A percentile compares a stretch with the other conserved stretches of the same genome.
Conservation (phyloP, 805 yeast species). For the Cyberlindnera mrakii region DNA sequence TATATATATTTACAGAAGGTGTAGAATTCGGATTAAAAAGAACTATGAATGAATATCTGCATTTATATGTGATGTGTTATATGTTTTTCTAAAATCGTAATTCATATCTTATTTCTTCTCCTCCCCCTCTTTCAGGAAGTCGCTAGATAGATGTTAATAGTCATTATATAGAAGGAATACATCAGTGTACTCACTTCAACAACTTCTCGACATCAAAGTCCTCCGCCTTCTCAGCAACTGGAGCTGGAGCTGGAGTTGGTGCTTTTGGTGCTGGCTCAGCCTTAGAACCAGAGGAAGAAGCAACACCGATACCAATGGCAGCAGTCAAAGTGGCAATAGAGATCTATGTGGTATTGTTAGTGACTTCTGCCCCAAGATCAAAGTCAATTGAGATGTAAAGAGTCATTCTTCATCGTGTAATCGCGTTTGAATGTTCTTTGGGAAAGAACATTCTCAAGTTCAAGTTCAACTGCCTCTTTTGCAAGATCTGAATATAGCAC, state of each 20-base stretch:
- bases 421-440: too few relatives aligned
- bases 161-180: background rate
- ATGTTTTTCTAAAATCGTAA: background rate
- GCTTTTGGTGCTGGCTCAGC: slow-evolving; percentile 18
- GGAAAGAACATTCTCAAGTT: too few relatives aligned
- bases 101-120: slow-evolving; percentile 8
- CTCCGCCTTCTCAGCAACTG: slow-evolving; percentile 21
- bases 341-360: slow-evolving; percentile 18
- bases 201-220: slow-evolving; percentile 29
- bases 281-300: slow-evolving; percentile 17
- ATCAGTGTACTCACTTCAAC: slow-evolving; percentile 16
- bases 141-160: slow-evolving; percentile 12
- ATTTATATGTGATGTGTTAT: background rate
- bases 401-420: too few relatives aligned
- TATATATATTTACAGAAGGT: background rate
- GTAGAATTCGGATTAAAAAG: background rate
- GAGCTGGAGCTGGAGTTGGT: slow-evolving; percentile 20
- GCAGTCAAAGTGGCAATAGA: slow-evolving; percentile 27
- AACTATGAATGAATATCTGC: background rate
- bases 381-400: background rate
- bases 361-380: background rate
- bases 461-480: too few relatives aligned
- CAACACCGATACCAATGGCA: slow-evolving; percentile 27
- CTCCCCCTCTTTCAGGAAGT: slow-evolving; percentile 26
- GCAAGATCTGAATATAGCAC: slow-evolving; percentile 1